Percentiles rank a stretch among this genome's conserved stretches.
Evolutionary conservation across 148 eudicot species (phyloP).

Genomic region (Rhododendron ferrugineum): DNA sequence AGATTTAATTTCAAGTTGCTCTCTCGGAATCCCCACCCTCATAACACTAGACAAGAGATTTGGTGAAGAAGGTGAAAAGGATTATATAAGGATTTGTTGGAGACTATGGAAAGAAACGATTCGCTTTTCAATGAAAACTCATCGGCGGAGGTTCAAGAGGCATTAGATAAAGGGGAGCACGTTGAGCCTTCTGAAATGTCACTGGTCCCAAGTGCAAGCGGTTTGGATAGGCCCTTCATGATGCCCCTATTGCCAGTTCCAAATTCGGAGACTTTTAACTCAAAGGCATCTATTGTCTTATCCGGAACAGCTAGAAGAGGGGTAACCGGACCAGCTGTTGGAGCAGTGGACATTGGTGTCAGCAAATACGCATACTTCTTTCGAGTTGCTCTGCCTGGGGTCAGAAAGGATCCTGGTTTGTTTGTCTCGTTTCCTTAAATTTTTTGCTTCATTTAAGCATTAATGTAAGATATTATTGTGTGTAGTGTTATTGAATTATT

Average conservation of each 20-base stretch:
- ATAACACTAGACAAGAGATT: neutral
- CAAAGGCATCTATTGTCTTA: slow-evolving; percentile 33
- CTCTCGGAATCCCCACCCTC: neutral
- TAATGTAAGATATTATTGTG: neutral
- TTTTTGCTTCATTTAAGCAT: neutral
- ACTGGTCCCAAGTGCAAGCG: slow-evolving; percentile 9
- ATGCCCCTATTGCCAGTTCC: slow-evolving; percentile 36
- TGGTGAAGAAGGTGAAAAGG: neutral
- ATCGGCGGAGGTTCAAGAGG: slow-evolving; percentile 1
- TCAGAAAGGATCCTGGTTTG: slow-evolving; percentile 2
- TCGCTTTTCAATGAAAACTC: slow-evolving; percentile 2
- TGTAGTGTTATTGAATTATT: neutral
- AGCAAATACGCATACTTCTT: slow-evolving; percentile 19
- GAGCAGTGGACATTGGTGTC: slow-evolving; percentile 79
- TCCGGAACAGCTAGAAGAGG: slow-evolving; percentile 68
- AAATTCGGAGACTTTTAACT: slow-evolving; percentile 18
- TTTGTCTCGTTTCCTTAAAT: neutral
- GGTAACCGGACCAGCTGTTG: slow-evolving; percentile 57
- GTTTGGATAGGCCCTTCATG: slow-evolving; percentile 21
- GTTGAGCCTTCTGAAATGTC: slow-evolving; percentile 19
- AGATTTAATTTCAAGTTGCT: neutral
- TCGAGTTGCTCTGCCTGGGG: slow-evolving; percentile 10
- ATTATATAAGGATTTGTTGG: neutral
- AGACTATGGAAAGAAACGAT: slow-evolving; percentile 17
- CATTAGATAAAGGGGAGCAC: neutral